phyloP scores from a whole-genome alignment of 164 flowering plant genomes.

The Magnolia sinica region DNA sequence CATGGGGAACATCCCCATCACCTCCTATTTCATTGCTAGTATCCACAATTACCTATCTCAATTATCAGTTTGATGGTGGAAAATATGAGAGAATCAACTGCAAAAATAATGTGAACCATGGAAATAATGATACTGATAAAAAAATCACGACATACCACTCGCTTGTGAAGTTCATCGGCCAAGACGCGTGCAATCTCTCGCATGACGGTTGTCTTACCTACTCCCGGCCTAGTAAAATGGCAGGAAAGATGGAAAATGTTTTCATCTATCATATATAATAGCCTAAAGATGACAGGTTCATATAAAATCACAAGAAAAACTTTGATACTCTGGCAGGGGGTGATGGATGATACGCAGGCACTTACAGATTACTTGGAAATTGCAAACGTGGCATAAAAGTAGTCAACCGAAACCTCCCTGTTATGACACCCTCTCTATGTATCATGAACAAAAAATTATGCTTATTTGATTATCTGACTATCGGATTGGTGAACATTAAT shows the following conservation, averaged over 20 bases:
- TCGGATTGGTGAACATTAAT: too few species aligned
- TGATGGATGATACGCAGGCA: too few species aligned
- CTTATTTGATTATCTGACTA: too few species aligned
- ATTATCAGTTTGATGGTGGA: conserved; percentile 9
- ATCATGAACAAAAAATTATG: too few species aligned
- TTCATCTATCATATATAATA: not conserved
- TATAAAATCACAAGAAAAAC: too few species aligned
- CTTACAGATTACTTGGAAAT: too few species aligned
- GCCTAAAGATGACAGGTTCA: not conserved
- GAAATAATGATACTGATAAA: not conserved
- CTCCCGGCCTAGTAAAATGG: conserved; percentile 52
- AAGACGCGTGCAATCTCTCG: conserved; percentile 67
- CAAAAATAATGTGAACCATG: not conserved
- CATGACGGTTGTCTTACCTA: conserved; percentile 76
- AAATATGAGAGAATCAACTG: not conserved
- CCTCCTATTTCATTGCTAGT: conserved; percentile 85
- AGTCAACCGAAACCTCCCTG: too few species aligned
- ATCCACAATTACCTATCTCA: conserved; percentile 61
- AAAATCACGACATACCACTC: conserved; percentile 48
- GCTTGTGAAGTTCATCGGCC: conserved; percentile 59
- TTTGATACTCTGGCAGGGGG: too few species aligned
- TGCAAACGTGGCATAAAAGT: too few species aligned
- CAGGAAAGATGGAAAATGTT: not conserved
- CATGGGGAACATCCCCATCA: conserved; percentile 71
- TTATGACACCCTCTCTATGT: too few species aligned